Conservation (phyloP, 2,329 filamentous ascomycete species). For the Penicillium sp. region DNA sequence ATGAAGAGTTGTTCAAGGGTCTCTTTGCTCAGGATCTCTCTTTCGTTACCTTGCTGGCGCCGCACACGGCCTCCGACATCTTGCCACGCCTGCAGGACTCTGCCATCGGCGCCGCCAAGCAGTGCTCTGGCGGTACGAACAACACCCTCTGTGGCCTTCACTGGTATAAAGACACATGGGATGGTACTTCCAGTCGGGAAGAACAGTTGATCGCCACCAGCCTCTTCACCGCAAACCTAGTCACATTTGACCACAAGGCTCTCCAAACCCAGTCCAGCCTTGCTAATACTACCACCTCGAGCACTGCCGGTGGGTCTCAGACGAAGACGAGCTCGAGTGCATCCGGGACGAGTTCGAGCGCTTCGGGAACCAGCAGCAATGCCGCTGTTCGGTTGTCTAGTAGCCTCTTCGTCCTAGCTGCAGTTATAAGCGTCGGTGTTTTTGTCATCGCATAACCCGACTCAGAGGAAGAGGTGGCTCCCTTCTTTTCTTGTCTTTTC, state of each 20-base stretch:
- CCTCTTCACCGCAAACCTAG: constrained; percentile 14
- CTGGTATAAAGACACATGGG: constrained; percentile 12
- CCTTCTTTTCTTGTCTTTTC: no score
- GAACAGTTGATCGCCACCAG: constrained; percentile 9
- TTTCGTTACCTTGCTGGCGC: constrained; percentile 60
- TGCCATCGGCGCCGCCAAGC: constrained; percentile 56
- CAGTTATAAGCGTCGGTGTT: not conserved
- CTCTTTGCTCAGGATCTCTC: constrained; percentile 60
- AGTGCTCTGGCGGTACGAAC: constrained; percentile 53
- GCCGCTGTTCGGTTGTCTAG: not conserved
- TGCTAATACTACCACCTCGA: not conserved
- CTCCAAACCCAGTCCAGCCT: not conserved
- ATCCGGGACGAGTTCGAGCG: no score
- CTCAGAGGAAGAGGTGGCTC: no score
- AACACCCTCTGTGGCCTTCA: constrained; percentile 7
- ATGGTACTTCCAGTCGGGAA: constrained; percentile 4
- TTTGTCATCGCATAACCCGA: no score
- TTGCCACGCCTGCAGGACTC: constrained; percentile 57
- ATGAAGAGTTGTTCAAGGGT: constrained; percentile 69
- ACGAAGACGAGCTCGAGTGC: not conserved
- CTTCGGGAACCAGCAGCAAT: not conserved
- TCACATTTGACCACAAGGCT: constrained; percentile 6
- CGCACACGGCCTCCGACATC: constrained; percentile 57
- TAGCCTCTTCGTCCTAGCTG: not conserved
- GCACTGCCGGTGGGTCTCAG: constrained; percentile 2